Evolutionary conservation across 1,139 yeast genomes (phyloP).

Genomic region (Blastobotrys apis): DNA sequence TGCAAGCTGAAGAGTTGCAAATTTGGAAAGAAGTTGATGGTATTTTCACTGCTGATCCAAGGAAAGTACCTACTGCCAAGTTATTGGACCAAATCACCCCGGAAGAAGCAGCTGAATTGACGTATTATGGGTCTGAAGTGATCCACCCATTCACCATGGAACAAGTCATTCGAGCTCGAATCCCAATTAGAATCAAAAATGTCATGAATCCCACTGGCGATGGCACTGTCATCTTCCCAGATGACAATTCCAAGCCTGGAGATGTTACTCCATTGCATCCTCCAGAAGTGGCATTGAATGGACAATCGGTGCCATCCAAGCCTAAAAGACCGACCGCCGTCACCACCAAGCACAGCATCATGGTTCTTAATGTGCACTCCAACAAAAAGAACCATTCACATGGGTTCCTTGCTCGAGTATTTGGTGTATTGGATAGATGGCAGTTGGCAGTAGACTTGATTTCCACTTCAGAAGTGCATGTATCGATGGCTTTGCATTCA

Average conservation of each 20-base stretch:
- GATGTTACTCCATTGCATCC: conserved; percentile 94
- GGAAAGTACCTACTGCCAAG: conserved; percentile 89
- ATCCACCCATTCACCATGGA: conserved; percentile 99
- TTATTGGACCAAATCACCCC: conserved; percentile 86
- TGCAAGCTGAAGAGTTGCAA: conserved; percentile 88
- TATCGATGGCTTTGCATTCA: conserved; percentile 92
- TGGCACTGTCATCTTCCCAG: conserved; percentile 93
- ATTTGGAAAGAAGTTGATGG: conserved; percentile 99
- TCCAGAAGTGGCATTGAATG: conserved; percentile 54
- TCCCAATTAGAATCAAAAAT: conserved; percentile 93
- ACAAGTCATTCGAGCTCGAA: conserved; percentile 92
- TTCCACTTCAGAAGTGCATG: conserved; percentile 96
- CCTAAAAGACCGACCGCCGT: conserved; percentile 92
- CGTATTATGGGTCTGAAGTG: conserved; percentile 96
- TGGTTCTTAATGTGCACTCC: conserved; percentile 88
- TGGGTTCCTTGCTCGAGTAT: conserved; percentile 89
- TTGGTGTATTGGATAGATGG: conserved; percentile 78
- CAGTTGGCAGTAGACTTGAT: conserved; percentile 90
- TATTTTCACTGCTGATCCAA: conserved; percentile 95
- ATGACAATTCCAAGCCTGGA: conserved; percentile 80
- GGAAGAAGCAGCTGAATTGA: conserved; percentile 96
- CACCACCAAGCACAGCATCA: conserved; percentile 88
- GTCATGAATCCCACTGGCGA: conserved; percentile 87
- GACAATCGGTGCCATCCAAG: conserved; percentile 24
- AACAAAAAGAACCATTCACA: conserved; percentile 90